These are phyloP conservation scores for Lactarius hengduanensis DNA, from an alignment of 768 basidiomycete species.

Conservation along the genomic window DNA sequence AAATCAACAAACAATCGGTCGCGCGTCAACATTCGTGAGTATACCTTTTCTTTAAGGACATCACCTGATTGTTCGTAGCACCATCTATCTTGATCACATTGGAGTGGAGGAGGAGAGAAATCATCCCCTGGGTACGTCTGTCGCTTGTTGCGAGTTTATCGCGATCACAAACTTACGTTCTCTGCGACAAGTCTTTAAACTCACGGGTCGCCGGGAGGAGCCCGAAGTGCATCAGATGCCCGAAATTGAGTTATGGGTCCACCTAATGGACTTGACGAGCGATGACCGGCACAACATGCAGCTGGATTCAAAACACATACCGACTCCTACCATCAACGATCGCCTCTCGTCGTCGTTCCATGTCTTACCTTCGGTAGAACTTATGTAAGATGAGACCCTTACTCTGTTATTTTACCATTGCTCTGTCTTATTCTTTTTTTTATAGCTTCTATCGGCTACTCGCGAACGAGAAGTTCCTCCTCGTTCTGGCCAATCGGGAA, in stretches of 20 bases:
- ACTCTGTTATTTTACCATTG: neutral
- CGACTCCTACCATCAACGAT: neutral
- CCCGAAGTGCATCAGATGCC: neutral
- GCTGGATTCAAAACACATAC: conserved; percentile 8
- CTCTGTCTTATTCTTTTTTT: neutral
- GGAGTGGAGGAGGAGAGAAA: neutral
- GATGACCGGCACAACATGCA: conserved; percentile 18
- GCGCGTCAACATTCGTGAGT: conserved; percentile 3
- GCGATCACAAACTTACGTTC: neutral
- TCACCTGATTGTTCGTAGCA: neutral
- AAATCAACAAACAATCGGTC: neutral
- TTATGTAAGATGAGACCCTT: neutral
- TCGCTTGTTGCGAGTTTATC: neutral
- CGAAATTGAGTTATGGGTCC: conserved; percentile 1
- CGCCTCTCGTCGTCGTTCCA: neutral
- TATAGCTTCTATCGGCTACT: conserved; percentile 22
- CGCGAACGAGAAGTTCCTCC: conserved; percentile 18
- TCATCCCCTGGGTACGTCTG: neutral
- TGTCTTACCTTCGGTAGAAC: neutral
- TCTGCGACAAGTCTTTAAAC: neutral
- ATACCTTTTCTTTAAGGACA: neutral
- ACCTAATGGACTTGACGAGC: conserved; percentile 8
- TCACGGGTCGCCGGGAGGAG: neutral
- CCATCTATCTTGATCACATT: neutral
- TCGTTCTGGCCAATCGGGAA: conserved; percentile 11